Conservation (phyloP, 2,329 filamentous ascomycete genomes). For the Xylaria sp. region DNA sequence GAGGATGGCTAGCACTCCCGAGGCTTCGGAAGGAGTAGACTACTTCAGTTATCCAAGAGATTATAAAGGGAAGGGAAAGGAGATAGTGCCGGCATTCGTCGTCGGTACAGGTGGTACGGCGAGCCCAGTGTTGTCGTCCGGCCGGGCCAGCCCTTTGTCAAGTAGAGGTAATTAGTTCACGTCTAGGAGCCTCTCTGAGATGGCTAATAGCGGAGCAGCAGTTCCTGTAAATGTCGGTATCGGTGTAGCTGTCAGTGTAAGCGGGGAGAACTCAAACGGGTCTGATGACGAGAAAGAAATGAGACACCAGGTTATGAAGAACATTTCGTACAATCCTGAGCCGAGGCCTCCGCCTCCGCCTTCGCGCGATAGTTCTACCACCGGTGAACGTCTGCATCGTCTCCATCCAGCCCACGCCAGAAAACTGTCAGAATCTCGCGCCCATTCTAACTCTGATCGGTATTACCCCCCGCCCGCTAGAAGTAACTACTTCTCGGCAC, state of each 20-base stretch:
- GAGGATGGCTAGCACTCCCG: constrained; percentile 37
- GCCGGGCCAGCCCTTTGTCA: constrained; percentile 36
- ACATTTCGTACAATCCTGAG: constrained; percentile 32
- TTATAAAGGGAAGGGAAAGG: constrained; percentile 46
- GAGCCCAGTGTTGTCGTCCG: constrained; percentile 37
- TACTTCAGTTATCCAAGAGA: constrained; percentile 38
- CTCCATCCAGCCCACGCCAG: constrained; percentile 42
- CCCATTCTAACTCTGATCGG: constrained; percentile 37
- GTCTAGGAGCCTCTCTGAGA: constrained; percentile 35
- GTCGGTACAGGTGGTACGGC: constrained; percentile 29
- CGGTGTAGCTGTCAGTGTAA: constrained; percentile 35
- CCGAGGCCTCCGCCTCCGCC: constrained; percentile 32
- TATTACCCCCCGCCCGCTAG: constrained; percentile 45
- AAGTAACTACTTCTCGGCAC: constrained; percentile 45
- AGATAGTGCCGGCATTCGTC: constrained; percentile 35
- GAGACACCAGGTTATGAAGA: constrained; percentile 35
- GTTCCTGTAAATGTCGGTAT: constrained; percentile 30
- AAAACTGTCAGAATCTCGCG: constrained; percentile 33
- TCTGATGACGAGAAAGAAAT: constrained; percentile 44
- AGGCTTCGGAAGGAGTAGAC: constrained; percentile 35
- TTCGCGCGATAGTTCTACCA: constrained; percentile 38
- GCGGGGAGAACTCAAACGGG: constrained; percentile 36
- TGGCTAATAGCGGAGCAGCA: constrained; percentile 38
- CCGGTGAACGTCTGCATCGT: constrained; percentile 41
- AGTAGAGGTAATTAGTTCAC: constrained; percentile 44